These are phyloP conservation scores for Neurospora sp. DNA, from an alignment of 495 filamentous ascomycete species.

Conservation along the genomic window DNA sequence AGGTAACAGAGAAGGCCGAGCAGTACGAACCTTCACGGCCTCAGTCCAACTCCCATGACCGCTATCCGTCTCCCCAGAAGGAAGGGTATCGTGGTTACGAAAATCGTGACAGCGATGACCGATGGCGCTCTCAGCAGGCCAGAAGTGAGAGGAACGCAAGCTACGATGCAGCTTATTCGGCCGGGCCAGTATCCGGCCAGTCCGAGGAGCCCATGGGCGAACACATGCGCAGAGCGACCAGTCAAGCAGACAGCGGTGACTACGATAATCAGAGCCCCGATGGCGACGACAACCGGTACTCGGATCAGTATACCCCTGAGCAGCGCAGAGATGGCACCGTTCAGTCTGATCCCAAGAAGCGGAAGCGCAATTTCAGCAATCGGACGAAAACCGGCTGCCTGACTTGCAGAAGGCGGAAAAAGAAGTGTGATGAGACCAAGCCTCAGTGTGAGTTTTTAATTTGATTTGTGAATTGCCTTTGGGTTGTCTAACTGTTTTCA, in stretches of 20 bases:
- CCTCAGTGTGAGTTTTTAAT: constrained; percentile 63
- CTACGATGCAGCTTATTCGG: constrained; percentile 32
- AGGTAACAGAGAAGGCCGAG: constrained; percentile 17
- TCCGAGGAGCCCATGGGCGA: constrained; percentile 39
- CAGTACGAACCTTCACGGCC: constrained; percentile 17
- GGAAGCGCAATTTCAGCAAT: constrained; percentile 89
- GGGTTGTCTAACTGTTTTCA: constrained; percentile 11
- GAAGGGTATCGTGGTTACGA: constrained; percentile 27
- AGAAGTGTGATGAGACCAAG: constrained; percentile 96
- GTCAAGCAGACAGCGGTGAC: constrained; percentile 30
- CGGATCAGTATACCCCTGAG: constrained; percentile 35
- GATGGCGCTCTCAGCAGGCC: constrained; percentile 34
- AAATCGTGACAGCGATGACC: constrained; percentile 28
- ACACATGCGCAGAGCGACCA: constrained; percentile 26
- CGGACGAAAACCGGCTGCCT: constrained; percentile 96
- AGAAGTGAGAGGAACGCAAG: constrained; percentile 34
- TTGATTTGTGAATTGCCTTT: background rate
- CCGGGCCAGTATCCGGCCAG: constrained; percentile 29
- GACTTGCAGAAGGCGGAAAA: constrained; percentile 89
- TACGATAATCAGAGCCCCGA: constrained; percentile 40
- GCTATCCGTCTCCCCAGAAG: constrained; percentile 27
- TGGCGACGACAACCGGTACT: constrained; percentile 35
- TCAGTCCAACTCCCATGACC: constrained; percentile 31
- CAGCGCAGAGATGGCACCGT: constrained; percentile 39
- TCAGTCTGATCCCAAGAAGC: constrained; percentile 64